Percentiles rank a stretch among this genome's conserved stretches.
Evolutionary conservation across 345 rosid genomes (phyloP).

Genomic region (Syzygium oleosum): DNA sequence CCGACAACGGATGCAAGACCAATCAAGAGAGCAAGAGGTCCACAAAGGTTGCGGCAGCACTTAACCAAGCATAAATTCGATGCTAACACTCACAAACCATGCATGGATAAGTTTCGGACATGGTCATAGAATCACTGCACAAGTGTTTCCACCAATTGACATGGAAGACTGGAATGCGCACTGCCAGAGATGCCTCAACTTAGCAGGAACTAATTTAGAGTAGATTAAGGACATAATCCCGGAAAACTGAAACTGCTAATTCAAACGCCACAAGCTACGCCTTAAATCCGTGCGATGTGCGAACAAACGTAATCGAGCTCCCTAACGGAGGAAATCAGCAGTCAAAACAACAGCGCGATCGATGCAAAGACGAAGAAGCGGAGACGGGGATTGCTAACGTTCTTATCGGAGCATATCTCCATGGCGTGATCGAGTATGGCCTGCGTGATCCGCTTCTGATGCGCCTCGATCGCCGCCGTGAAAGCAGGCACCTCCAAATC

Average conservation of each 20-base stretch:
- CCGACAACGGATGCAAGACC: neutral
- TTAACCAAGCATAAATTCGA: neutral
- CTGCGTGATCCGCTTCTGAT: conserved; percentile 66
- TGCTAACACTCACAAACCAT: neutral
- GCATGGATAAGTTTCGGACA: neutral
- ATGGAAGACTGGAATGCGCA: neutral
- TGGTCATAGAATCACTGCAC: neutral
- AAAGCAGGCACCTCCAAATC: conserved; percentile 83
- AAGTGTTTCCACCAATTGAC: neutral
- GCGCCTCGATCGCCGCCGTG: conserved; percentile 76
- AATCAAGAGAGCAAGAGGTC: neutral
- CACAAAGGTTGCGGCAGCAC: neutral
- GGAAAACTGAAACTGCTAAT: neutral
- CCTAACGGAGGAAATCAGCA: neutral
- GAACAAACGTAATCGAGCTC: neutral
- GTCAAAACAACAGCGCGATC: neutral
- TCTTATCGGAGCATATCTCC: conserved; percentile 47
- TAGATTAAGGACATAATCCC: neutral
- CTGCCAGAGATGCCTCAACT: neutral
- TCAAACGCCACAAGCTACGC: neutral
- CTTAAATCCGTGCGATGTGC: neutral
- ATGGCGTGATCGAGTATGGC: conserved; percentile 51
- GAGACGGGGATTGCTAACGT: conserved; percentile 16
- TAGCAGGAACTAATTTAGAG: neutral
- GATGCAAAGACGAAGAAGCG: neutral